phyloP scores from a whole-genome alignment of 78 protist genomes.

The Bigelowiella natans region DNA sequence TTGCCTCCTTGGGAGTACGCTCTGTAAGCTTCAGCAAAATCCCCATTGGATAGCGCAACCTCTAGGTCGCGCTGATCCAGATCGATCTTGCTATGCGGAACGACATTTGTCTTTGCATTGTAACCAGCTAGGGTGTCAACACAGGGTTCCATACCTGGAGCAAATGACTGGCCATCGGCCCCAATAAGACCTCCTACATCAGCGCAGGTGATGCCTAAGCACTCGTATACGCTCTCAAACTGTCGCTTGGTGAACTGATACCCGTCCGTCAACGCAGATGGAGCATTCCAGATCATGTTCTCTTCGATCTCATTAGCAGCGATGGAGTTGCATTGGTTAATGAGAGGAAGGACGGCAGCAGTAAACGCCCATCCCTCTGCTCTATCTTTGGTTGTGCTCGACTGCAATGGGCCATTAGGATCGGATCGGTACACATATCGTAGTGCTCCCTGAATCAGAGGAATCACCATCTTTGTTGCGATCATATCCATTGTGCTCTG shows the following conservation, averaged over 20 bases:
- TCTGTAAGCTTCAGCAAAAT: not conserved
- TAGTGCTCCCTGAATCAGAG: slow-evolving; percentile 2
- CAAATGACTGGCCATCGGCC: no score
- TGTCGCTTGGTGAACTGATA: not conserved
- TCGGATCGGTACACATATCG: slow-evolving; percentile 9
- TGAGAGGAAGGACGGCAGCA: not conserved
- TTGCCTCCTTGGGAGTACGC: not conserved
- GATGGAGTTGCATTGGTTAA: not conserved
- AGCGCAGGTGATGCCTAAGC: not conserved
- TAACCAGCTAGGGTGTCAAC: not conserved
- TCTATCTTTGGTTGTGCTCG: not conserved
- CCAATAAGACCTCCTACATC: not conserved
- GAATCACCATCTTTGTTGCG: not conserved
- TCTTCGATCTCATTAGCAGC: not conserved
- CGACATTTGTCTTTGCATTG: not conserved
- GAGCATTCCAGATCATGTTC: not conserved
- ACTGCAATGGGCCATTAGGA: not conserved
- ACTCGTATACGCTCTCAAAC: not conserved
- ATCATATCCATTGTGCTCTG: not conserved
- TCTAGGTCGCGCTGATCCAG: not conserved
- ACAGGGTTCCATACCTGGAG: not conserved
- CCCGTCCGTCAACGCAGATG: not conserved
- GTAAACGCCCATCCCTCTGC: not conserved
- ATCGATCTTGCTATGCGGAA: not conserved
- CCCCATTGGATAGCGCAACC: not conserved